Evolutionary conservation across 129 eudicot species (phyloP).

Genomic region (Glebionis coronaria): DNA sequence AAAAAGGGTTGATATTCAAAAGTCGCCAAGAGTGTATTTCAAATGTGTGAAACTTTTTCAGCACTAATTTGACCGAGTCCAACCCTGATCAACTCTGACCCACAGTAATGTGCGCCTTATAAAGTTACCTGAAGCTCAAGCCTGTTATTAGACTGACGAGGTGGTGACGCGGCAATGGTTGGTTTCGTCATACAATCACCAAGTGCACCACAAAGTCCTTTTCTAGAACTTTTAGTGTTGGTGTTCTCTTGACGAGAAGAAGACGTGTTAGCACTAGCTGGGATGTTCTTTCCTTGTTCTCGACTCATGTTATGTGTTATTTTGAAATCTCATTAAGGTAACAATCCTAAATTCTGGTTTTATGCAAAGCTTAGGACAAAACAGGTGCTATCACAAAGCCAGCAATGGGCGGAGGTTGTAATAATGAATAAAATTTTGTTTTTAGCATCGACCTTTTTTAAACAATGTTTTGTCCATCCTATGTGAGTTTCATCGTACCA

Average conservation of each 20-base stretch:
- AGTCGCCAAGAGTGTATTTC: no score
- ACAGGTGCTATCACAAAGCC: slow-evolving; percentile 28
- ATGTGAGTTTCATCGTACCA: slow-evolving; percentile 14
- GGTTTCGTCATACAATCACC: slow-evolving; percentile 42
- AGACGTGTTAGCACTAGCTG: slow-evolving; percentile 10
- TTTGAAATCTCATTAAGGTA: background rate
- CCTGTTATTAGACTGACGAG: slow-evolving; percentile 25
- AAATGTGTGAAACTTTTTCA: no score
- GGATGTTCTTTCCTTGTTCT: slow-evolving; percentile 17
- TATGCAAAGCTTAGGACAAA: slow-evolving; percentile 24
- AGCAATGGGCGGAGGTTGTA: slow-evolving; percentile 35
- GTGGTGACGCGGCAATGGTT: slow-evolving; percentile 28
- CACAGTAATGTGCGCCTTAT: background rate
- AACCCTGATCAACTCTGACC: no score
- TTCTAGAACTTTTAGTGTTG: slow-evolving; percentile 22
- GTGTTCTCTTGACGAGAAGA: slow-evolving; percentile 15
- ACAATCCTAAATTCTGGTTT: background rate
- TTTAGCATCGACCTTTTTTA: slow-evolving; percentile 14
- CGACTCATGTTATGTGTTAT: slow-evolving; percentile 16
- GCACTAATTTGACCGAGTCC: no score
- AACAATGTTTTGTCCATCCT: slow-evolving; percentile 6
- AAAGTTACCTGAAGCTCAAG: slow-evolving; percentile 33
- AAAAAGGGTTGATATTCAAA: no score
- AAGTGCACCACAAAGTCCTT: slow-evolving; percentile 23
- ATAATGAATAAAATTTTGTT: slow-evolving; percentile 24